A percentile compares a stretch with the other conserved stretches of the same genome.
Conservation (phyloP, 2,329 filamentous ascomycete genomes). For the Penicillium sumatraense region DNA sequence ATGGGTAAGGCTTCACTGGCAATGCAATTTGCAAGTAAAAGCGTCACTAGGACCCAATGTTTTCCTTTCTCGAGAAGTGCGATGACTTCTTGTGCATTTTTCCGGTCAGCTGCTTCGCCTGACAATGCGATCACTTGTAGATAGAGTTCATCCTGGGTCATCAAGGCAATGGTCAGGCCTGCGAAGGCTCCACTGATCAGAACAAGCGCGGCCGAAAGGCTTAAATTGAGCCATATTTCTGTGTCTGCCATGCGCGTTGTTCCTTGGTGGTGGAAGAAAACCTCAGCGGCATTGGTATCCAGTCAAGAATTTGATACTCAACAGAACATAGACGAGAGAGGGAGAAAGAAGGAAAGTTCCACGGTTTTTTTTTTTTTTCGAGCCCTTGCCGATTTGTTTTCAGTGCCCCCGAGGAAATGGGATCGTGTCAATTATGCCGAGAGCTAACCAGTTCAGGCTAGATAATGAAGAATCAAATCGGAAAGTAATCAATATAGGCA, state of each 20-base stretch:
- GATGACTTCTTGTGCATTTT: constrained; percentile 79
- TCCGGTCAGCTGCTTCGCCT: constrained; percentile 77
- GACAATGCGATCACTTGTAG: constrained; percentile 92
- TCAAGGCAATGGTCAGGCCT: constrained; percentile 72
- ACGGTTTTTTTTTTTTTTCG: too few relatives aligned
- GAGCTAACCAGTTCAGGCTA: constrained; percentile 7
- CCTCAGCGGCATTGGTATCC: too few relatives aligned
- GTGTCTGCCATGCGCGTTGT: constrained; percentile 61
- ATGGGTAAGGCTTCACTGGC: constrained; percentile 96
- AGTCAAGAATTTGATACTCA: too few relatives aligned
- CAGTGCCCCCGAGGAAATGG: background rate
- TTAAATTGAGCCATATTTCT: constrained; percentile 77
- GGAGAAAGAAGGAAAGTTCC: too few relatives aligned
- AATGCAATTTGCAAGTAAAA: constrained; percentile 92
- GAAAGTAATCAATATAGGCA: background rate
- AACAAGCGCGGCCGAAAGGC: constrained; percentile 79
- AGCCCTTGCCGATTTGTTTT: background rate
- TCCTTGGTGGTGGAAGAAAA: background rate
- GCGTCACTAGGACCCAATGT: constrained; percentile 94
- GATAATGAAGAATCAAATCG: background rate
- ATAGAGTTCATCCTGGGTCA: constrained; percentile 88
- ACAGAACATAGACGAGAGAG: too few relatives aligned
- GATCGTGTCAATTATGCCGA: background rate
- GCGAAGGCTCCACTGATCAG: constrained; percentile 89
- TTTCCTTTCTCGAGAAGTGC: constrained; percentile 82